Evolutionary conservation across 768 basidiomycete species (phyloP).

Genomic region (Hypsizygus marmoreus): DNA sequence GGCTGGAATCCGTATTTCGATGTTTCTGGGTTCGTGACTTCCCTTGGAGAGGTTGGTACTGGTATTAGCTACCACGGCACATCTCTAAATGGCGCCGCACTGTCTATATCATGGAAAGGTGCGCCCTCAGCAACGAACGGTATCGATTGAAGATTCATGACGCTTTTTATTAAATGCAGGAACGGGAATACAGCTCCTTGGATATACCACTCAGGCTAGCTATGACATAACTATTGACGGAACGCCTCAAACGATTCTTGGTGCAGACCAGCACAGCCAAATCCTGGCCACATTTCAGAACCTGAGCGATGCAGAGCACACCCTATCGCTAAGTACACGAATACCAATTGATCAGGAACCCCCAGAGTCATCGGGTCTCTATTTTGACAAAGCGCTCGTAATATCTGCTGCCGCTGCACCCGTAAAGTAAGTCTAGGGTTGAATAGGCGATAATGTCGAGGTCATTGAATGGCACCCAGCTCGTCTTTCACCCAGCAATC

Average conservation of each 20-base stretch:
- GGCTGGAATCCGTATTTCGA: constrained; percentile 75
- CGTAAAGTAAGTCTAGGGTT: constrained; percentile 31
- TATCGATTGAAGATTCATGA: neutral
- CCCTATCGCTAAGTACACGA: constrained; percentile 52
- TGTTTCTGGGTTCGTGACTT: constrained; percentile 45
- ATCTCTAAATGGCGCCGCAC: constrained; percentile 54
- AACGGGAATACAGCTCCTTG: constrained; percentile 62
- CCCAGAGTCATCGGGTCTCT: constrained; percentile 39
- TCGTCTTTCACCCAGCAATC: constrained; percentile 19
- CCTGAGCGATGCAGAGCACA: constrained; percentile 53
- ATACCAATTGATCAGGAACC: constrained; percentile 26
- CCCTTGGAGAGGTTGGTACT: constrained; percentile 44
- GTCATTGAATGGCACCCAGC: neutral
- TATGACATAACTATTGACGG: constrained; percentile 61
- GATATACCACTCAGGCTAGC: constrained; percentile 44
- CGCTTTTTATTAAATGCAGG: constrained; percentile 39
- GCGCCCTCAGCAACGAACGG: constrained; percentile 21
- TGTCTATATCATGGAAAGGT: constrained; percentile 68
- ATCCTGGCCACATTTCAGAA: constrained; percentile 52
- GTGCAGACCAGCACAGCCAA: constrained; percentile 28
- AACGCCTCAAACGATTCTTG: constrained; percentile 21
- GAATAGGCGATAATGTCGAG: neutral
- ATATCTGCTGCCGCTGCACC: constrained; percentile 34
- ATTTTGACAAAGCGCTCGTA: constrained; percentile 61
- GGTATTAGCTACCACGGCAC: constrained; percentile 68